Evolutionary conservation across 371 early-diverging fungal species (phyloP).

Genomic region (Zopfochytrium polystomum): DNA sequence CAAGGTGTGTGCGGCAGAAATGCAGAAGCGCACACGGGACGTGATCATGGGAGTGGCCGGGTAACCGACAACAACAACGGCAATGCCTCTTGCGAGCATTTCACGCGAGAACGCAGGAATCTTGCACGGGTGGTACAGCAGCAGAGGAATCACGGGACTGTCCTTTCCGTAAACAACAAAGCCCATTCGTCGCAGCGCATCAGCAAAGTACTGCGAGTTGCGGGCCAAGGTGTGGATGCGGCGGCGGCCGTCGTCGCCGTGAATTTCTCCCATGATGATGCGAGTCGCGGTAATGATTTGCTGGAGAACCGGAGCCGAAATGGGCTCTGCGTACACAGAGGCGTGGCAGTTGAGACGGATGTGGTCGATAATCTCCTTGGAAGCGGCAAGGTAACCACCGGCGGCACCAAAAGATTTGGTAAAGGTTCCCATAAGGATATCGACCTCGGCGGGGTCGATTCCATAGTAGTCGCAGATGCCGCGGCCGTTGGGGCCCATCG

Average conservation of each 20-base stretch:
- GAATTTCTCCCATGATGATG: slow-evolving; percentile 89
- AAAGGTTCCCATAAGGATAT: slow-evolving; percentile 99
- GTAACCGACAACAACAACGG: slow-evolving; percentile 98
- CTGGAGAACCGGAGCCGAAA: slow-evolving; percentile 86
- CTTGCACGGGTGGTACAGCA: slow-evolving; percentile 97
- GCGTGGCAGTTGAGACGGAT: slow-evolving; percentile 80
- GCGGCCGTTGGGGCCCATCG: slow-evolving; percentile 70
- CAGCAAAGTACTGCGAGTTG: slow-evolving; percentile 86
- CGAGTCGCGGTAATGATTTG: slow-evolving; percentile 90
- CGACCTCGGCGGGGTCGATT: slow-evolving; percentile 87
- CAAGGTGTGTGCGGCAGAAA: slow-evolving; percentile 91
- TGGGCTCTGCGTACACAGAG: slow-evolving; percentile 89
- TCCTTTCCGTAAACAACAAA: slow-evolving; percentile 95
- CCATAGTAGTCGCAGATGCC: slow-evolving; percentile 96
- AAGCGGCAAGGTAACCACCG: slow-evolving; percentile 49
- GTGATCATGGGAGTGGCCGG: slow-evolving; percentile 86
- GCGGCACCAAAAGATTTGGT: slow-evolving; percentile 99
- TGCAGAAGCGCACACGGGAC: slow-evolving; percentile 95
- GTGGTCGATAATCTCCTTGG: slow-evolving; percentile 78
- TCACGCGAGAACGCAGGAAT: slow-evolving; percentile 96
- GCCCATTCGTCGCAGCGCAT: slow-evolving; percentile 79
- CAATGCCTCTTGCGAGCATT: slow-evolving; percentile 86
- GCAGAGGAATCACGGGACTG: slow-evolving; percentile 96
- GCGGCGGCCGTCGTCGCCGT: slow-evolving; percentile 72
- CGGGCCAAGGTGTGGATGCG: slow-evolving; percentile 80